phyloP scores from a whole-genome alignment of 257 asterid genomes.

The Salvia miltiorrhiza region DNA sequence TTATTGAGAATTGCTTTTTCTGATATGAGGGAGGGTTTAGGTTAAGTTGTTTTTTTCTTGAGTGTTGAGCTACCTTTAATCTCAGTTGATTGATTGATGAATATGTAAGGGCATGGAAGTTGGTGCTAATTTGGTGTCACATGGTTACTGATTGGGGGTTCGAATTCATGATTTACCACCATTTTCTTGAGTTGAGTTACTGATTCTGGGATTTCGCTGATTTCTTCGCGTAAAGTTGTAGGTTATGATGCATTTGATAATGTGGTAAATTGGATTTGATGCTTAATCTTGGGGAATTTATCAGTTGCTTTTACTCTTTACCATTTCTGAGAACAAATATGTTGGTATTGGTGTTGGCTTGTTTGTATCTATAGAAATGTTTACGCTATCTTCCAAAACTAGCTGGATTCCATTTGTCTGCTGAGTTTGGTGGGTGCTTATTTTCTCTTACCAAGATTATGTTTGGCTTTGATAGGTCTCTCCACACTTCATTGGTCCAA shows the following conservation, averaged over 20 bases:
- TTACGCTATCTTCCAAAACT: slow-evolving; percentile 29
- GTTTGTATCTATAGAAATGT: slow-evolving; percentile 26
- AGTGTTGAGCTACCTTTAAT: slow-evolving; percentile 12
- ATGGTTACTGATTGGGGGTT: slow-evolving; percentile 3
- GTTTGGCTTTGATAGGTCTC: slow-evolving; percentile 53
- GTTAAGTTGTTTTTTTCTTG: slow-evolving; percentile 26
- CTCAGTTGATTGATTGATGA: slow-evolving; percentile 24
- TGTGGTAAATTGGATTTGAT: slow-evolving; percentile 26
- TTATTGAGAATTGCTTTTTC: slow-evolving; percentile 18
- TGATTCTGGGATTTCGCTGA: slow-evolving; percentile 15
- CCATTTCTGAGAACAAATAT: slow-evolving; percentile 30
- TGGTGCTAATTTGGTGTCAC: not conserved
- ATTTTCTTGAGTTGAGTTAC: not conserved
- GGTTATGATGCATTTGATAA: slow-evolving; percentile 17
- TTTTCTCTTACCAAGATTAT: slow-evolving; percentile 38
- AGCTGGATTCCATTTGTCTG: slow-evolving; percentile 46
- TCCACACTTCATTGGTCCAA: slow-evolving; percentile 37
- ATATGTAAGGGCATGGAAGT: not conserved
- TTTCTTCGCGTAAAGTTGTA: not conserved
- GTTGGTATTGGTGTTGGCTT: slow-evolving; percentile 47
- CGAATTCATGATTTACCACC: not conserved
- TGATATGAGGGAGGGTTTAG: slow-evolving; percentile 11
- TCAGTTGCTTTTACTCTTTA: slow-evolving; percentile 15
- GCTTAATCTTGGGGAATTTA: slow-evolving; percentile 26
- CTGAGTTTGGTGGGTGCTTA: slow-evolving; percentile 32